Conservation (phyloP, 2,329 filamentous ascomycete species). For the Pseudocercospora pini-densiflorae region DNA sequence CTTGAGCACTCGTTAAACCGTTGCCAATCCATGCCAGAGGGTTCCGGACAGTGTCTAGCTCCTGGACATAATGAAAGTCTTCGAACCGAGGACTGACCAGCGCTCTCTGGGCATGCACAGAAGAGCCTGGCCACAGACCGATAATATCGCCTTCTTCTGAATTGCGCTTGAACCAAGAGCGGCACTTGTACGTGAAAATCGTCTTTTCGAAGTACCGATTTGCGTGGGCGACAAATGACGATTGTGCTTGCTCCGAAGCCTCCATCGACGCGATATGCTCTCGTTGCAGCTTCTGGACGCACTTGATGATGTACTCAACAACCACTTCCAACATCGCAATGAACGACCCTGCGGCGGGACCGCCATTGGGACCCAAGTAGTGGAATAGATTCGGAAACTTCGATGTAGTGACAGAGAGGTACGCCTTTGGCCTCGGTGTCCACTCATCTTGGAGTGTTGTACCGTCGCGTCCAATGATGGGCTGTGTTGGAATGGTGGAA, state of each 20-base stretch:
- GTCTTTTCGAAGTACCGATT: slow-evolving; percentile 20
- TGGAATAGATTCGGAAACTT: slow-evolving; percentile 24
- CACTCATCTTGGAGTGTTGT: slow-evolving; percentile 29
- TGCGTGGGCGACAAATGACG: slow-evolving; percentile 48
- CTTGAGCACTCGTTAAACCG: no score
- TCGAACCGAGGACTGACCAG: no score
- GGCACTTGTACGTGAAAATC: slow-evolving; percentile 42
- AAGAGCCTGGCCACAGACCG: no score
- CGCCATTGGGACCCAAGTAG: slow-evolving; percentile 23
- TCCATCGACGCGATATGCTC: slow-evolving; percentile 25
- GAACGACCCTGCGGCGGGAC: slow-evolving; percentile 20
- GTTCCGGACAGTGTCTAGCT: no score
- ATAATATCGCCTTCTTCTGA: no score
- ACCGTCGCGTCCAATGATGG: slow-evolving; percentile 8
- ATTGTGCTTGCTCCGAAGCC: slow-evolving; percentile 46
- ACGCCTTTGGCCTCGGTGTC: slow-evolving; percentile 16
- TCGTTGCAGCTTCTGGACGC: slow-evolving; percentile 25
- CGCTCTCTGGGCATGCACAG: no score
- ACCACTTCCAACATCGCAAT: slow-evolving; percentile 25
- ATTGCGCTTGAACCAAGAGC: slow-evolving; percentile 49
- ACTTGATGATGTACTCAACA: slow-evolving; percentile 22
- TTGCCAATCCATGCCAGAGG: no score
- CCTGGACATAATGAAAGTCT: no score
- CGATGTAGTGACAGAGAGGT: slow-evolving; percentile 19
- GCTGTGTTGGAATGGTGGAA: slow-evolving; percentile 23